Base-by-base conservation (phyloP, 805 yeast species). In the Candida coleopterorum region DNA sequence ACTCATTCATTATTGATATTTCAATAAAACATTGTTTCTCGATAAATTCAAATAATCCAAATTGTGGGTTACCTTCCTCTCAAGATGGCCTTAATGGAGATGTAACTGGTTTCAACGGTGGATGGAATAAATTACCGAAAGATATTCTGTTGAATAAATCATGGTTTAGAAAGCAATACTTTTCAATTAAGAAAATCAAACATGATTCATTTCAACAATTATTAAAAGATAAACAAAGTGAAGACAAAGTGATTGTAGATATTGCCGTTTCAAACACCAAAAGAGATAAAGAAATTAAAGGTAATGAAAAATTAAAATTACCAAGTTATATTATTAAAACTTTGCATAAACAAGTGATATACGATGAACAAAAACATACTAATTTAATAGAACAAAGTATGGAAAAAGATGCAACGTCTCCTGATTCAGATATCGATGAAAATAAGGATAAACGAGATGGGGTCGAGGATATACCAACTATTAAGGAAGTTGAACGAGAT, bases 81-180 rank as follows among this genome's bases (percentile, higher is more conserved):
- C 18, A 29, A 2, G 50, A 50, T 6, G 65, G 64, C 2, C 28
- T 39, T 7, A 25, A 43, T 28, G 68, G 60, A 4, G 58, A 62
- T 27, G 29, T 54, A 10, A 33, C 34, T 1, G 17, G 20, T 11
- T 12, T 39, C 10, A 45, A 43, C 7, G 35, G 43, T 25, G 59
- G 58, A 9, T 75, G 79, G 78, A 37, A 43, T 25, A 55, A 58
- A 34, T 42, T 73, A 18, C 64, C 65, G 16, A 75, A 75, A 44
- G 81, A 77, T 47, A 56, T 77, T 25, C 47, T 50, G 12, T 58
- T 77, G 38, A 68, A 69, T 4, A 45, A 52, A 16, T 58, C 70
- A 4, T 74, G 77, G 77, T 44, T 62, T 24, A 48, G 53, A 32
- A 56, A 57, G 33, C 63, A 66, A 26, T 75, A 48, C 47, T 45